A percentile compares a stretch with the other conserved stretches of the same genome.
These are phyloP conservation scores for Lithocarpus polystachyus DNA, from an alignment of 306 rosid genomes.

Conservation along the genomic window DNA sequence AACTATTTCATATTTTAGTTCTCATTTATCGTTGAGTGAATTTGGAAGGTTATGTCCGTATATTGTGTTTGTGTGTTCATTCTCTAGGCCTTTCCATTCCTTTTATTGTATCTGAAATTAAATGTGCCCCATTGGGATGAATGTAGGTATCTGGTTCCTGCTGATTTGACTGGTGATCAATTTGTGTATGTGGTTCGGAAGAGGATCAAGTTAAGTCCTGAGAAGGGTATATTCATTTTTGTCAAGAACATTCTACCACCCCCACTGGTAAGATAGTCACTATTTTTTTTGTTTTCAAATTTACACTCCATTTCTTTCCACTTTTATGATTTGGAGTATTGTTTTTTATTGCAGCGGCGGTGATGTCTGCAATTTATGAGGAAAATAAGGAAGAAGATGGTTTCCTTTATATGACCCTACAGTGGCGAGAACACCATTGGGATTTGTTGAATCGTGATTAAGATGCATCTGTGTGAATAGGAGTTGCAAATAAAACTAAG, in stretches of 20 bases:
- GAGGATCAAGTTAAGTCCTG: neutral
- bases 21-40: too few species aligned
- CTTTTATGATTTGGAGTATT: neutral
- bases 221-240: neutral
- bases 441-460: constrained; percentile 19
- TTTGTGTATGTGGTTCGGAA: neutral
- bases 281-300: neutral
- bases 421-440: constrained; percentile 20
- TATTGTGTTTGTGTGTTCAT: neutral
- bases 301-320: neutral
- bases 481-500: constrained; percentile 1
- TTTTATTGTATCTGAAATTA: neutral
- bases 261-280: neutral
- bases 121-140: constrained; percentile 1
- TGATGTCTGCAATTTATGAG: neutral
- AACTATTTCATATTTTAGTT: too few species aligned
- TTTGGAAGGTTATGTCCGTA: too few species aligned
- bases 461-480: constrained; percentile 34
- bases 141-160: constrained; percentile 9
- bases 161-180: constrained; percentile 1
- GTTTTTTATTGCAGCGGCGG: neutral
- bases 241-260: neutral
- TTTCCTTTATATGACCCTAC: neutral
- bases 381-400: constrained; percentile 7
- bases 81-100: neutral